Base-by-base conservation (phyloP, 108 stramenopile genomes). In the Ochromonas danica region DNA sequence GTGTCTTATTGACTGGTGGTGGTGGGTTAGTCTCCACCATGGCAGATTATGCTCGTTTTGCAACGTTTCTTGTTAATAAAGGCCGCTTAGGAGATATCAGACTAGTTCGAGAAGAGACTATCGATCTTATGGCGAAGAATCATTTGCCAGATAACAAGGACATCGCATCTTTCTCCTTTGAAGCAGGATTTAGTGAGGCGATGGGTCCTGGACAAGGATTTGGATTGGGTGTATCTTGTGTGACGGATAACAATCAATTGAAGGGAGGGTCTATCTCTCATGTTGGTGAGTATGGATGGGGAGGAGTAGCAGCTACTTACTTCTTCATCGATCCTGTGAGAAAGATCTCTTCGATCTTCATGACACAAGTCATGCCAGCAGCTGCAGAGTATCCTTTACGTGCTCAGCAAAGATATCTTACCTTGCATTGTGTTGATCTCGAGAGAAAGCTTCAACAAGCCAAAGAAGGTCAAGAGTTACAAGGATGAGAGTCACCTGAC, bases 1-100 rank as follows among this genome's bases (percentile, higher is more conserved):
- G 14, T 14, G 31, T 33, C 6, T 41, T 78, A 6, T 25, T 62
- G 43, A 25, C 78, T 60, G 81, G 60, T 3, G 81, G 81, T 62
- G 57, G 61, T 14, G 81, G 81, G 25, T 74, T 82, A 27, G 78
- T 82, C 3, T 82, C 81, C 1, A 82, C 81, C 6, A 31, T 82
- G 0, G 38, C 42, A 17, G 81, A 82, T 45, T 82, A 78, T 36
- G 40, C 71, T n/a, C 30, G 40, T 0, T 82, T 82, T 62, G 42
- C 51, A 0, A 42, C 42, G 3, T 82, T 62, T 33, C 63, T 74
- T 28, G 30, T 74, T 62, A 60, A 63, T 40, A 62, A 31, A 62
- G 81, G 81, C 78, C 40, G 43, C 72, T 43, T 40, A 3, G 65
- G 38, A 0, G 78, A 40, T 1, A 25, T 6, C n/a, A 41, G 77